Percentiles rank a stretch among this genome's conserved stretches.
phyloP scores from a whole-genome alignment of 371 early-diverging fungal species.

The Umbelopsis sp. region DNA sequence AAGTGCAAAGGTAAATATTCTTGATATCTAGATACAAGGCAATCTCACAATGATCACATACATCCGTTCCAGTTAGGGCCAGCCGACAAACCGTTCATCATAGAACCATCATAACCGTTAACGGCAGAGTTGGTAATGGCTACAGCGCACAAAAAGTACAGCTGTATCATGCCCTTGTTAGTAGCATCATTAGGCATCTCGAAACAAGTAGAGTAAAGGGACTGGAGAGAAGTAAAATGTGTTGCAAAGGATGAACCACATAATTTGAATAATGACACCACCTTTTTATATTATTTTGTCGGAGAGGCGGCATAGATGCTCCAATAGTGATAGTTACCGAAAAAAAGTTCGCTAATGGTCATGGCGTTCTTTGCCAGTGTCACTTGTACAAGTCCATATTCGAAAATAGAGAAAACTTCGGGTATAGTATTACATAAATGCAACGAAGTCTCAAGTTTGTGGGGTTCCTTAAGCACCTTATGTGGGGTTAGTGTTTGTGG shows the following conservation, averaged over 20 bases:
- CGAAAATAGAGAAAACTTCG: neutral
- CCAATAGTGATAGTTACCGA: no score
- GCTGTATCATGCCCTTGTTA: neutral
- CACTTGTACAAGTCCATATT: neutral
- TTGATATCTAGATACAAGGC: neutral
- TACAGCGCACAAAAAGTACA: conserved; percentile 29
- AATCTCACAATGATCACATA: neutral
- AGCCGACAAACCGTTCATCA: conserved; percentile 9
- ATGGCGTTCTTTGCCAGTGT: neutral
- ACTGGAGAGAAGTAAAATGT: neutral
- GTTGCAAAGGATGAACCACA: neutral
- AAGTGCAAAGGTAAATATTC: neutral
- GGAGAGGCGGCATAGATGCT: no score
- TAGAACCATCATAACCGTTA: conserved; percentile 38
- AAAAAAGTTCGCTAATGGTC: neutral
- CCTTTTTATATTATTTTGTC: neutral
- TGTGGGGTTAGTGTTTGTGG: neutral
- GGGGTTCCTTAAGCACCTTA: neutral
- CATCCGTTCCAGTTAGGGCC: neutral
- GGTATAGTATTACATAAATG: neutral
- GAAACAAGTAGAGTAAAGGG: neutral
- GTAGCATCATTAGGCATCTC: conserved; percentile 1
- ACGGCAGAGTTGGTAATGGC: conserved; percentile 40
- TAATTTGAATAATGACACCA: neutral
- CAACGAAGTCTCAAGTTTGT: neutral